Percentiles rank a stretch among this genome's conserved stretches.
These are phyloP conservation scores for Oryza nivara DNA, from an alignment of 176 grass and related monocot genomes.

Conservation along the genomic window DNA sequence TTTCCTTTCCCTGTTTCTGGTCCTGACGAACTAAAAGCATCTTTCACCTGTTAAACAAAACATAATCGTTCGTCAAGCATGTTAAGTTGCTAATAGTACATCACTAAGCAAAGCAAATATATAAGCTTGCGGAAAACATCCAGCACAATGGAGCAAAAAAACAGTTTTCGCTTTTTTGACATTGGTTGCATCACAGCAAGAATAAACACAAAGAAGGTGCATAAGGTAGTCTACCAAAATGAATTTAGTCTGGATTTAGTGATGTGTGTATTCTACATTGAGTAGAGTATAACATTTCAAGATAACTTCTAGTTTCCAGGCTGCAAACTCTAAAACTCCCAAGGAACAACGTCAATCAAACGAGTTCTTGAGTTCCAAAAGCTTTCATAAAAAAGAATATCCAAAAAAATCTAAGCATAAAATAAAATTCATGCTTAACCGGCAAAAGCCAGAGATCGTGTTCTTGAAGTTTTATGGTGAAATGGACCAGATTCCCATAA, in stretches of 20 bases:
- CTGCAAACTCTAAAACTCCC: conserved; percentile 11
- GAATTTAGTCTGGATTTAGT: conserved; percentile 3
- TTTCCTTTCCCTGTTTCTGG: conserved; percentile 92
- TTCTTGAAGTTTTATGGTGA: background rate
- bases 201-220: background rate
- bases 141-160: background rate
- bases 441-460: background rate
- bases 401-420: conserved; percentile 4
- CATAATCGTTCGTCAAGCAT: conserved; percentile 15
- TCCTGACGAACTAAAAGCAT: conserved; percentile 69
- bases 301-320: background rate
- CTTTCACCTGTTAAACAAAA: conserved; percentile 69
- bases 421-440: conserved; percentile 12
- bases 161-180: background rate
- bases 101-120: conserved; percentile 18
- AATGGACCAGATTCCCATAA: background rate
- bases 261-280: background rate
- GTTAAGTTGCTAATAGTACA: background rate
- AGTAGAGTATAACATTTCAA: conserved; percentile 12
- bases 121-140: conserved; percentile 19
- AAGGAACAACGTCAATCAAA: background rate
- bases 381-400: background rate
- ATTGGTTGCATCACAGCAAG: background rate
- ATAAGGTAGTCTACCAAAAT: conserved; percentile 23
- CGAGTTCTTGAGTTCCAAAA: background rate